Percentiles rank a stretch among this genome's conserved stretches.
Evolutionary conservation across 176 grass and related monocot species (phyloP).

Genomic region (Triticum aestivum): DNA sequence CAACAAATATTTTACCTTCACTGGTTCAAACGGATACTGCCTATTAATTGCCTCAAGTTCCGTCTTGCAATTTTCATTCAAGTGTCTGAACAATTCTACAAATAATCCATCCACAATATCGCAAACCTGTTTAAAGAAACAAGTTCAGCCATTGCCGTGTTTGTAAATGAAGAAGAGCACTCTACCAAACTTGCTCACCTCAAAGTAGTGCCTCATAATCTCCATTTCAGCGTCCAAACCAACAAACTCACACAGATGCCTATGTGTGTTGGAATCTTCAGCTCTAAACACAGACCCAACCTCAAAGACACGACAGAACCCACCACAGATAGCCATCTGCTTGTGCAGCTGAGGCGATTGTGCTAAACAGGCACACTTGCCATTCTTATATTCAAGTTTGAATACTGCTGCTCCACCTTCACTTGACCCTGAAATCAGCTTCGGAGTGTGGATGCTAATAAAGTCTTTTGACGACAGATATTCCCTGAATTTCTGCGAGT

Average conservation of each 20-base stretch:
- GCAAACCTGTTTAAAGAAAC: constrained; percentile 58
- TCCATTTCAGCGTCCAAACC: constrained; percentile 92
- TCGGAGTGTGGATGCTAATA: constrained; percentile 74
- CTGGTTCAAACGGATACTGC: constrained; percentile 83
- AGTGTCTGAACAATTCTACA: constrained; percentile 81
- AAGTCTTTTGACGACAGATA: constrained; percentile 64
- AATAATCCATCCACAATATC: constrained; percentile 86
- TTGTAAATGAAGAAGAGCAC: neutral
- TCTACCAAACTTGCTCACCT: constrained; percentile 42
- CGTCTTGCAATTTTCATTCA: constrained; percentile 66
- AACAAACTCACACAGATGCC: constrained; percentile 88
- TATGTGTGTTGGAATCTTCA: constrained; percentile 79
- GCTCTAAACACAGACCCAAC: constrained; percentile 53
- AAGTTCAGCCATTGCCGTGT: neutral
- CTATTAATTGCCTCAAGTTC: constrained; percentile 77
- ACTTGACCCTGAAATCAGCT: constrained; percentile 60
- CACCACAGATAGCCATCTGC: constrained; percentile 69
- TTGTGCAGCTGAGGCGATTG: constrained; percentile 87
- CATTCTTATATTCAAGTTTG: constrained; percentile 63
- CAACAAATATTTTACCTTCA: constrained; percentile 51
- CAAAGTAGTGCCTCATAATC: constrained; percentile 93
- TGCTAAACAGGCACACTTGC: constrained; percentile 63
- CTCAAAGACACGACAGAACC: constrained; percentile 64
- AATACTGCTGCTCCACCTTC: constrained; percentile 81
- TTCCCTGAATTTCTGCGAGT: constrained; percentile 60